phyloP scores from a whole-genome alignment of 2,329 filamentous ascomycete genomes.

The Fusarium papillatum region DNA sequence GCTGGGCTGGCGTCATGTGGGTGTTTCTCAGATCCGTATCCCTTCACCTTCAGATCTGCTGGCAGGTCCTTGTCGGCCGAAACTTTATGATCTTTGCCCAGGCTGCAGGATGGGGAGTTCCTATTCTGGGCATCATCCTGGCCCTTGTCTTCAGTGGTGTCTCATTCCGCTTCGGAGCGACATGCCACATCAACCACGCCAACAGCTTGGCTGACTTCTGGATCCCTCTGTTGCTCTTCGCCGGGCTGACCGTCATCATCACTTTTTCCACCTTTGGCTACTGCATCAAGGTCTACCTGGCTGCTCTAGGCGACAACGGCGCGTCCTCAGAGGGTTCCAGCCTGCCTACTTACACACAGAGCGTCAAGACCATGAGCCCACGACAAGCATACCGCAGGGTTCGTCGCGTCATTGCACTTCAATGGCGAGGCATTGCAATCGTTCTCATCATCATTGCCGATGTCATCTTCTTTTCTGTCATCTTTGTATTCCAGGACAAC shows the following conservation, averaged over 20 bases:
- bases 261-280: conserved; percentile 91
- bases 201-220: conserved; percentile 89
- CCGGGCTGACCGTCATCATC: conserved; percentile 80
- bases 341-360: conserved; percentile 79
- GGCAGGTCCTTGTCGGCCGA: conserved; percentile 90
- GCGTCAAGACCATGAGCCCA: conserved; percentile 82
- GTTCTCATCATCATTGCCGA: conserved; percentile 92
- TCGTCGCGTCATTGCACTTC: conserved; percentile 87
- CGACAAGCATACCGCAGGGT: conserved; percentile 91
- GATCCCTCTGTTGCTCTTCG: conserved; percentile 88
- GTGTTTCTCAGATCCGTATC: conserved; percentile 91
- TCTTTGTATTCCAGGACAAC: conserved; percentile 91
- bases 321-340: conserved; percentile 79
- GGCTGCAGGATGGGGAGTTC: conserved; percentile 86
- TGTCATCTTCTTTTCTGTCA: conserved; percentile 92
- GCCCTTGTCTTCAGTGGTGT: conserved; percentile 90
- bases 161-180: conserved; percentile 91
- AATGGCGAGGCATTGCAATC: conserved; percentile 94
- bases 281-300: conserved; percentile 95
- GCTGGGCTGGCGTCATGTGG: conserved; percentile 89
- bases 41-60: conserved; percentile 97
- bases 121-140: conserved; percentile 79
- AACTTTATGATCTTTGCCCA: conserved; percentile 92
- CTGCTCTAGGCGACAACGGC: conserved; percentile 81
- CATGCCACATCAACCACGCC: conserved; percentile 94